Percentiles rank a stretch among this genome's conserved stretches.
These are phyloP conservation scores for Leccinum aurantiacum DNA, from an alignment of 768 basidiomycete genomes.

Conservation along the genomic window DNA sequence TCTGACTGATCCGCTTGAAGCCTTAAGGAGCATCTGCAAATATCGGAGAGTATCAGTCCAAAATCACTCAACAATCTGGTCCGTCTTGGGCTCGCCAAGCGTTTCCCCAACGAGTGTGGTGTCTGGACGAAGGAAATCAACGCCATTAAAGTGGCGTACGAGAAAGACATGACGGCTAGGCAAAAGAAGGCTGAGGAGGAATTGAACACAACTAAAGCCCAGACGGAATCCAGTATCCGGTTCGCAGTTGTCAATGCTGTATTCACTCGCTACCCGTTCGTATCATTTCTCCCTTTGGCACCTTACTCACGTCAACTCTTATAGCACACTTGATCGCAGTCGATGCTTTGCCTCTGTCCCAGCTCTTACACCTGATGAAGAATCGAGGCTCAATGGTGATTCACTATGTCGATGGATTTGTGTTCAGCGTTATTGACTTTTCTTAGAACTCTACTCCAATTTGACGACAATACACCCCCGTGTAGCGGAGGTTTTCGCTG, in stretches of 20 bases:
- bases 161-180: constrained; percentile 4
- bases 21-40: constrained; percentile 24
- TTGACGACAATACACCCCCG: constrained; percentile 18
- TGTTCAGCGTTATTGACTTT: not conserved
- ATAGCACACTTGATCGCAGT: constrained; percentile 22
- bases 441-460: constrained; percentile 19
- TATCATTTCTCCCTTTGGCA: not conserved
- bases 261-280: constrained; percentile 25
- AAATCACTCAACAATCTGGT: constrained; percentile 31
- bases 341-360: constrained; percentile 15
- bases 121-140: constrained; percentile 26
- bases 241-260: constrained; percentile 29
- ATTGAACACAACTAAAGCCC: constrained; percentile 8
- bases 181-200: constrained; percentile 15
- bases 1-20: constrained; percentile 17
- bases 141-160: not conserved
- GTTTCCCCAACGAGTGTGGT: constrained; percentile 26
- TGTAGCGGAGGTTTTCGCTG: constrained; percentile 18
- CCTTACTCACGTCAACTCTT: not conserved
- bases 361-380: constrained; percentile 17
- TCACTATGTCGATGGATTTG: not conserved
- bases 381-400: constrained; percentile 15
- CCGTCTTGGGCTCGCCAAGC: constrained; percentile 31
- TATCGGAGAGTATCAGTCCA: constrained; percentile 24
- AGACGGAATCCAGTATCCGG: constrained; percentile 23